Conservation (phyloP, 2,329 filamentous ascomycete species). For the Pyrenochaeta sp. region DNA sequence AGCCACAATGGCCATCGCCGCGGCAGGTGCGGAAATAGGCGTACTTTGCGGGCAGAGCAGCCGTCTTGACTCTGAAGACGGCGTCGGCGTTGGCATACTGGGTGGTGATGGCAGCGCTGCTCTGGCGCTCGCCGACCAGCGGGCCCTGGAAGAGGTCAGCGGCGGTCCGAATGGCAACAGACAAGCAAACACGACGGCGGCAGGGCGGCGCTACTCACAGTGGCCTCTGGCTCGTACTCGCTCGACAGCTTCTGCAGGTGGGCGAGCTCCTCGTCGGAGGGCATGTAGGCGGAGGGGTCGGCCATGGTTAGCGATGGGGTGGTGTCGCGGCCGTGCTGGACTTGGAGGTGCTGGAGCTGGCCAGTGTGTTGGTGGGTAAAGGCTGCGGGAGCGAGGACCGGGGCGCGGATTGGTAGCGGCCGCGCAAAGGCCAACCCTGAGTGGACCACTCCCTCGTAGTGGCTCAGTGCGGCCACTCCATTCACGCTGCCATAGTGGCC, state of each 20-base stretch:
- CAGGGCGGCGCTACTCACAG: slow-evolving; percentile 53
- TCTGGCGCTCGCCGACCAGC: slow-evolving; percentile 78
- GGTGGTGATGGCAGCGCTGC: slow-evolving; percentile 77
- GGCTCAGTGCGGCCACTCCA: slow-evolving; percentile 20
- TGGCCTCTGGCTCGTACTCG: slow-evolving; percentile 65
- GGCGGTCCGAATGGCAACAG: too few species aligned
- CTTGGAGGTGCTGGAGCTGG: slow-evolving; percentile 35
- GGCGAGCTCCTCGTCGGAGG: slow-evolving; percentile 63
- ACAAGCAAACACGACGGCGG: slow-evolving; percentile 11
- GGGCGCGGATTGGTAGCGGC: slow-evolving; percentile 51
- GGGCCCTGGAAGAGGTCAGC: slow-evolving; percentile 71
- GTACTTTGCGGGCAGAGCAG: slow-evolving; percentile 82
- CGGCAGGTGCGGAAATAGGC: slow-evolving; percentile 86
- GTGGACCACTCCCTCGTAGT: slow-evolving; percentile 32
- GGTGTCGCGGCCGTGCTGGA: slow-evolving; percentile 35
- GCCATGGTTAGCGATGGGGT: slow-evolving; percentile 47
- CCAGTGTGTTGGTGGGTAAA: slow-evolving; percentile 42
- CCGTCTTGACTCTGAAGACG: slow-evolving; percentile 84
- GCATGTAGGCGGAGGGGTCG: slow-evolving; percentile 40
- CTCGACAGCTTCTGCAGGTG: slow-evolving; percentile 69
- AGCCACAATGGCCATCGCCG: slow-evolving; percentile 96
- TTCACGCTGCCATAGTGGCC: slow-evolving; percentile 33
- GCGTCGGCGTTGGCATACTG: slow-evolving; percentile 91
- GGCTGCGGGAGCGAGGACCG: slow-evolving; percentile 46
- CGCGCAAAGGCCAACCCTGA: slow-evolving; percentile 46